Evolutionary conservation across 169 alveolate species (phyloP).

Genomic region (Plasmodium knowlesi): DNA sequence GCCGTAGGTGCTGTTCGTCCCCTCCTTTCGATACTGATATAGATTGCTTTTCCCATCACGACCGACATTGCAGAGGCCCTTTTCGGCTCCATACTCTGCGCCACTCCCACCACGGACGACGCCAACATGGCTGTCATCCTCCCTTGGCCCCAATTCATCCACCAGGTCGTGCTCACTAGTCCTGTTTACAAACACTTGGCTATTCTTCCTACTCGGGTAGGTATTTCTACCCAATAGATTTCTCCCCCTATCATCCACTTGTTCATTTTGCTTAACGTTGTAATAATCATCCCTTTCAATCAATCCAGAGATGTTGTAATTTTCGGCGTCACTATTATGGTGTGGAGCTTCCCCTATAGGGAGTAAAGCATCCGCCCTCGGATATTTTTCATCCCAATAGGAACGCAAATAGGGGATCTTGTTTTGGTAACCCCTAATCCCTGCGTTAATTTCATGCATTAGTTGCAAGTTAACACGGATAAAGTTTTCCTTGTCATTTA

Average conservation of each 20-base stretch:
- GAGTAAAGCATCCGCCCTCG: background rate
- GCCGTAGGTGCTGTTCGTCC: slow-evolving; percentile 38
- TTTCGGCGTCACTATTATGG: slow-evolving; percentile 10
- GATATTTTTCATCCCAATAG: background rate
- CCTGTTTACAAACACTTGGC: background rate
- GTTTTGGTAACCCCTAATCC: slow-evolving; percentile 28
- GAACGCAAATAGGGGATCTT: slow-evolving; percentile 19
- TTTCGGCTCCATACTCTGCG: background rate
- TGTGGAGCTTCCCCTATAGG: background rate
- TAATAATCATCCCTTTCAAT: slow-evolving; percentile 25
- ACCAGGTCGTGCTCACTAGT: background rate
- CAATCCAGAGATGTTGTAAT: background rate
- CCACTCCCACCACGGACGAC: background rate
- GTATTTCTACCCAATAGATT: background rate
- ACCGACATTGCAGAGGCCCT: background rate
- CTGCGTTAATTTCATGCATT: slow-evolving; percentile 61
- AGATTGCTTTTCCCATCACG: slow-evolving; percentile 2
- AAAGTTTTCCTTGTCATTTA: slow-evolving; percentile 27
- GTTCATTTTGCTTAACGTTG: slow-evolving; percentile 9
- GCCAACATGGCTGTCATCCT: slow-evolving; percentile 1
- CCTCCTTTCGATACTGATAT: slow-evolving; percentile 19
- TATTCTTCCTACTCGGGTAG: slow-evolving; percentile 1
- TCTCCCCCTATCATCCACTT: background rate
- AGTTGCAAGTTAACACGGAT: slow-evolving; percentile 24
- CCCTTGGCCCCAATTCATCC: slow-evolving; percentile 8